Percentiles rank a stretch among this genome's conserved stretches.
These are phyloP conservation scores for Nemania sp. DNA, from an alignment of 2,329 filamentous ascomycete species.

Conservation along the genomic window DNA sequence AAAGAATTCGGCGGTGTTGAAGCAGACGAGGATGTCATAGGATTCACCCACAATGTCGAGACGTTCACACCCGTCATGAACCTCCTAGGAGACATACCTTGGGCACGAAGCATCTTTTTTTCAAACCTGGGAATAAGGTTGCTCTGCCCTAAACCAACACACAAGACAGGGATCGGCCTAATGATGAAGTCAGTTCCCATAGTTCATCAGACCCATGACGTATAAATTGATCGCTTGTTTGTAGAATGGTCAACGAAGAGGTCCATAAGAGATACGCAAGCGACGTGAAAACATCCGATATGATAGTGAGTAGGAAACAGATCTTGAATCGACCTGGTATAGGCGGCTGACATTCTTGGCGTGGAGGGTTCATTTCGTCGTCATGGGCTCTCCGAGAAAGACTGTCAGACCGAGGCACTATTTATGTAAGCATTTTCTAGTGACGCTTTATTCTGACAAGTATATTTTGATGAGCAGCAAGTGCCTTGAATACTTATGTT, in stretches of 20 bases:
- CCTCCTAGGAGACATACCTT: constrained; percentile 40
- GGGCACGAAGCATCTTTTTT: constrained; percentile 38
- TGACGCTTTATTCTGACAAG: no score
- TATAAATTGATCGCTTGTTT: constrained; percentile 1
- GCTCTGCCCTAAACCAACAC: constrained; percentile 42
- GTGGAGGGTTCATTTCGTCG: constrained; percentile 50
- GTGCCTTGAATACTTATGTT: no score
- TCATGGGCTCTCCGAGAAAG: constrained; percentile 47
- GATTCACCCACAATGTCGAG: constrained; percentile 35
- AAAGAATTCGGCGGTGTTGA: constrained; percentile 45
- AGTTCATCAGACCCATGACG: background rate
- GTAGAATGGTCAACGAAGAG: constrained; percentile 31
- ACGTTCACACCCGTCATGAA: constrained; percentile 23
- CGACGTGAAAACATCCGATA: constrained; percentile 26
- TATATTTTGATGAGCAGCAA: no score
- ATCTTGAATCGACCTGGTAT: background rate
- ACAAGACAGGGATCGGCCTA: constrained; percentile 36
- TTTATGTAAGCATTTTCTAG: constrained; percentile 39
- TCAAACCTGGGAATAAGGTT: constrained; percentile 36
- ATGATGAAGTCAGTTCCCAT: constrained; percentile 41
- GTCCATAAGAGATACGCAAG: constrained; percentile 25
- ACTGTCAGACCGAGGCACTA: constrained; percentile 50
- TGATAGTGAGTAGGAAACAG: constrained; percentile 40
- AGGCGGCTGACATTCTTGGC: background rate
- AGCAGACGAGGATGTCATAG: constrained; percentile 39